These are phyloP conservation scores for Wallacemonas sp. DNA, from an alignment of 208 protist species.

Conservation along the genomic window DNA sequence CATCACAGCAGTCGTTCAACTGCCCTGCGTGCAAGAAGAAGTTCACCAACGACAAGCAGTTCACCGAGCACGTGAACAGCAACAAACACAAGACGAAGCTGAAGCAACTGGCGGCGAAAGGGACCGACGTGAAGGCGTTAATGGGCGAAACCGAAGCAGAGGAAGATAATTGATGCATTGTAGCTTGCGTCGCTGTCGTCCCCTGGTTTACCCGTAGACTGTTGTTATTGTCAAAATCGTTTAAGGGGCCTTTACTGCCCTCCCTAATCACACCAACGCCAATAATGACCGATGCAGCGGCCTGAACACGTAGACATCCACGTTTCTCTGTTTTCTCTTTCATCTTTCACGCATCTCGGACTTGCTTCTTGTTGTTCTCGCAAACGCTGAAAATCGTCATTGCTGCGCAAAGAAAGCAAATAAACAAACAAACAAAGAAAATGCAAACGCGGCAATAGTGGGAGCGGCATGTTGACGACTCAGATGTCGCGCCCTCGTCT, in stretches of 20 bases:
- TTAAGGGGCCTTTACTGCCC: background rate
- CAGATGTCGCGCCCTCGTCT: too few relatives aligned
- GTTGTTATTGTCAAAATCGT: slow-evolving; percentile 2
- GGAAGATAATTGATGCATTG: background rate
- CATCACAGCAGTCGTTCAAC: slow-evolving; percentile 30
- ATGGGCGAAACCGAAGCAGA: slow-evolving; percentile 51
- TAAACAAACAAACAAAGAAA: background rate
- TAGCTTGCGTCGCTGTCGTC: too few relatives aligned
- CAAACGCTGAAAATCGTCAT: too few relatives aligned
- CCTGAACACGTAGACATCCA: background rate
- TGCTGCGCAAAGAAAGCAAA: slow-evolving; percentile 2
- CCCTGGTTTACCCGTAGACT: too few relatives aligned
- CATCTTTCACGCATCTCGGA: background rate
- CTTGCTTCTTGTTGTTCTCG: slow-evolving; percentile 4
- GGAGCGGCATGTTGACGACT: background rate
- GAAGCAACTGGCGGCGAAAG: slow-evolving; percentile 80
- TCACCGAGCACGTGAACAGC: slow-evolving; percentile 85
- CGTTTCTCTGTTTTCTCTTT: background rate
- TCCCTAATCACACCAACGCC: background rate
- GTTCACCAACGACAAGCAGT: slow-evolving; percentile 83
- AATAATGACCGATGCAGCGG: too few relatives aligned
- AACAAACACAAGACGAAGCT: slow-evolving; percentile 89
- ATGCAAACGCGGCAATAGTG: background rate
- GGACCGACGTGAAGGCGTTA: slow-evolving; percentile 63
- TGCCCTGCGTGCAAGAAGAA: slow-evolving; percentile 89